These are phyloP conservation scores for Colletotrichum sp. DNA, from an alignment of 2,329 filamentous ascomycete species.

Conservation along the genomic window DNA sequence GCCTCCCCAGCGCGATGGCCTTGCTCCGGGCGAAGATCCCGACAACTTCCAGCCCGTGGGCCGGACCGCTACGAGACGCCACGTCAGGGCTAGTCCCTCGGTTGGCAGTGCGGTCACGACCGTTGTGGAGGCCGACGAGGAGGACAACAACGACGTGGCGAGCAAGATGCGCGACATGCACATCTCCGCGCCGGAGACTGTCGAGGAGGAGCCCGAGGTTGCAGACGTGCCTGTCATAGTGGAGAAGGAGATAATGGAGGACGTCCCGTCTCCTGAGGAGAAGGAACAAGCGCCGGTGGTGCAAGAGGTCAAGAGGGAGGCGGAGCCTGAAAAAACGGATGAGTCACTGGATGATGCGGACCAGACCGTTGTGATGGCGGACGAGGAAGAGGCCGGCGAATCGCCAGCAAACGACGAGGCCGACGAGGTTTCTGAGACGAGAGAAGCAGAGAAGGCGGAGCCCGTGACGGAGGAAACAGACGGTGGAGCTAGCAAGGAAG, in stretches of 20 bases:
- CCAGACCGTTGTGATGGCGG: neutral
- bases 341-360: neutral
- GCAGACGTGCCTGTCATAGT: conserved; percentile 47
- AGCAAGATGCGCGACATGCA: conserved; percentile 51
- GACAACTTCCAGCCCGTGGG: conserved; percentile 59
- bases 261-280: conserved; percentile 21
- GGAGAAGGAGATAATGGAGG: conserved; percentile 35
- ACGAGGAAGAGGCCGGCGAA: neutral
- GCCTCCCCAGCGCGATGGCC: conserved; percentile 31
- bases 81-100: conserved; percentile 80
- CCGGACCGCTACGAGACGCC: conserved; percentile 78
- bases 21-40: conserved; percentile 39
- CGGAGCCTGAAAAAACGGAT: neutral
- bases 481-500: neutral
- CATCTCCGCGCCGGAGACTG: conserved; percentile 59
- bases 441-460: neutral
- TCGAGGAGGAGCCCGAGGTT: conserved; percentile 55
- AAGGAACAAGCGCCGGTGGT: conserved; percentile 25
- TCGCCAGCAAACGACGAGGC: neutral
- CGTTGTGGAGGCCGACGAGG: conserved; percentile 83
- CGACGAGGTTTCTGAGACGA: conserved; percentile 16
- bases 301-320: conserved; percentile 3
- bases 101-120: conserved; percentile 80
- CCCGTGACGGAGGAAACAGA: neutral
- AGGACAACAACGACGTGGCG: conserved; percentile 60